phyloP scores from a whole-genome alignment of 2,329 filamentous ascomycete genomes.

The Ascochyta rabiei region DNA sequence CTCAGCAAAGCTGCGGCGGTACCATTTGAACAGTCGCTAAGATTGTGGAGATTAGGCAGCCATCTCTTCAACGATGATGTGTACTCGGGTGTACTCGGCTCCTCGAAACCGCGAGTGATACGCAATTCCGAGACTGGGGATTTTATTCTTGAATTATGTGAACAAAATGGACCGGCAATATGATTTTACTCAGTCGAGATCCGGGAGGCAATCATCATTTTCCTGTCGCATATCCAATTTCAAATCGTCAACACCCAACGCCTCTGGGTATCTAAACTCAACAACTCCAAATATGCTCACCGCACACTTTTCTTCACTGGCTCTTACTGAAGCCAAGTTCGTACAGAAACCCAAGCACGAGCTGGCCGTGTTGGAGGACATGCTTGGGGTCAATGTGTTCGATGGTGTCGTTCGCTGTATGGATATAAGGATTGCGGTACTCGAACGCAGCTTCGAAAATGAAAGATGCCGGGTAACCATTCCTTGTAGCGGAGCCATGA shows the following conservation, averaged over 20 bases:
- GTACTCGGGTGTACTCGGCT: no score
- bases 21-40: no score
- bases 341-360: constrained; percentile 81
- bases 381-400: constrained; percentile 80
- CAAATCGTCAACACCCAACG: neutral
- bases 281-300: neutral
- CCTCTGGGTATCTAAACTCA: neutral
- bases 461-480: constrained; percentile 74
- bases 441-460: constrained; percentile 75
- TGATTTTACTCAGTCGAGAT: no score
- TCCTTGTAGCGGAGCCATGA: constrained; percentile 73
- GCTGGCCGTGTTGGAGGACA: constrained; percentile 85
- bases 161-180: no score
- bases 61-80: no score
- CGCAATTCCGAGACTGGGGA: no score
- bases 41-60: no score
- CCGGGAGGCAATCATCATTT: neutral
- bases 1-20: no score
- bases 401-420: constrained; percentile 71
- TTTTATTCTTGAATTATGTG: no score
- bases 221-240: neutral
- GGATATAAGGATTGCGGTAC: constrained; percentile 68
- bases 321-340: constrained; percentile 60
- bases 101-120: no score
- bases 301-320: no score